These are phyloP conservation scores for Canariomyces notabilis DNA, from an alignment of 2,329 filamentous ascomycete species.

Conservation along the genomic window DNA sequence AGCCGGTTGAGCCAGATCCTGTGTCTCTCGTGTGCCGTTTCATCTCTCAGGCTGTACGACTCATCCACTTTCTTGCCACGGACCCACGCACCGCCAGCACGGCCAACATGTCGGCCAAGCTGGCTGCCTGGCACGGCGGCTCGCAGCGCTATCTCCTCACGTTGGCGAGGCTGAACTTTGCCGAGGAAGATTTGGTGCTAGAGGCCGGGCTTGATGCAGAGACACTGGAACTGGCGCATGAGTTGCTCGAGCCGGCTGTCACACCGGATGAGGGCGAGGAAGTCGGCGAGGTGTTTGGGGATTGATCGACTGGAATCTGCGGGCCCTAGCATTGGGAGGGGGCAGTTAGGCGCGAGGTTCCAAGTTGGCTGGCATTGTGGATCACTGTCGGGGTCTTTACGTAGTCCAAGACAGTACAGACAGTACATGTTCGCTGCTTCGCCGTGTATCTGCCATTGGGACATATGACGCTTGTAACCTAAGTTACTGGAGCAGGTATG, in stretches of 20 bases:
- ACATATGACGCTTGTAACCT: too few relatives aligned
- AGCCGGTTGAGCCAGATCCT: conserved; percentile 14
- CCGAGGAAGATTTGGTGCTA: conserved; percentile 69
- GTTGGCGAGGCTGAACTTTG: conserved; percentile 79
- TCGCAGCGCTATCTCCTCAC: conserved; percentile 78
- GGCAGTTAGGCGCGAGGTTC: too few relatives aligned
- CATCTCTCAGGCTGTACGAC: conserved; percentile 43
- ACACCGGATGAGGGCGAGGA: conserved; percentile 64
- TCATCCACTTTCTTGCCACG: conserved; percentile 51
- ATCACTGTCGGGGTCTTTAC: too few relatives aligned
- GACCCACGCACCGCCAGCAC: conserved; percentile 40
- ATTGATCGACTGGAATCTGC: conserved; percentile 8
- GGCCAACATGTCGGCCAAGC: conserved; percentile 64
- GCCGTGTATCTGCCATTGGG: too few relatives aligned
- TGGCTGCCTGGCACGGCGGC: conserved; percentile 64
- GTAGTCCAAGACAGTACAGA: too few relatives aligned
- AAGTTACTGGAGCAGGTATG: too few relatives aligned
- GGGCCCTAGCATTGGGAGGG: too few relatives aligned
- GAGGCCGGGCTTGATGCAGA: conserved; percentile 73
- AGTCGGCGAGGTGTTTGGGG: conserved; percentile 34
- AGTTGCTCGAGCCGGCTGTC: conserved; percentile 73
- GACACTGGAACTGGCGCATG: conserved; percentile 74
- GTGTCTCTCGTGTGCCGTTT: conserved; percentile 37
- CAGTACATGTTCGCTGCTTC: too few relatives aligned
- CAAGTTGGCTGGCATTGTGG: too few relatives aligned